Base-by-base conservation (phyloP, 2,329 filamentous ascomycete genomes). In the Microsporum canis region DNA sequence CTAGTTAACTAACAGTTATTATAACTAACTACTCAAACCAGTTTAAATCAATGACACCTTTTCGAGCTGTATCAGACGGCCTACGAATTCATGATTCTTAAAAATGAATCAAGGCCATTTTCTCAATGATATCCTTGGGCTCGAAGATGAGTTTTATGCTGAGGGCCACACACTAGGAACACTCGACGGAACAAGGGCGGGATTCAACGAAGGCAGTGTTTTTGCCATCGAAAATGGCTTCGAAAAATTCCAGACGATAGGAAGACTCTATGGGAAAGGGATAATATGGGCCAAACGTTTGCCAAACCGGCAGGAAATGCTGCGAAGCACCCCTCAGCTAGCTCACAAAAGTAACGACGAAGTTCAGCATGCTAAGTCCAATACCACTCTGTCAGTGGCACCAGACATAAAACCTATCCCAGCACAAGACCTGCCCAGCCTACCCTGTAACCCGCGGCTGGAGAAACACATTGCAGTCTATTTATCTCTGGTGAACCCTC, bases 151-250 rank as follows among this genome's bases (percentile, higher is more conserved):
- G 61, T 95, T 92, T 77, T 96, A 96, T 77, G 78, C 83, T 51
- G 84, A 92, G 73, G 94, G 94, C 62, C 92, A 91, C 77, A 73
- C 79, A 4, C 82, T 89, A 60, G 94, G 94, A 49, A 73, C 84
- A 56, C 76, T 80, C 45, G 92, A 96, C 74, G 94, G 94, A 63
- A 78, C 84, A 45, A 81, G 82, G 62, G 87, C 89, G 36, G 94
- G 94, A 43, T 85, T 86, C 62, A 84, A 89, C 65, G 94, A 99
- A 79, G 94, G 94, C 63, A 88, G 91, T 58, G 84, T 90, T 23
- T 90, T 97, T 71, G 94, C 92, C 0, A 83, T 97, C 47, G 88
- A 95, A 71, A 94, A 91, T 65, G 92, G 91, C 0, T 97, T 94
- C 68, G 89, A 96, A 68, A 97, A 96, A 75, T 96, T 95, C 70